These are phyloP conservation scores for Bonia amplexicaulis DNA, from an alignment of 176 grass and related monocot species.

Conservation along the genomic window DNA sequence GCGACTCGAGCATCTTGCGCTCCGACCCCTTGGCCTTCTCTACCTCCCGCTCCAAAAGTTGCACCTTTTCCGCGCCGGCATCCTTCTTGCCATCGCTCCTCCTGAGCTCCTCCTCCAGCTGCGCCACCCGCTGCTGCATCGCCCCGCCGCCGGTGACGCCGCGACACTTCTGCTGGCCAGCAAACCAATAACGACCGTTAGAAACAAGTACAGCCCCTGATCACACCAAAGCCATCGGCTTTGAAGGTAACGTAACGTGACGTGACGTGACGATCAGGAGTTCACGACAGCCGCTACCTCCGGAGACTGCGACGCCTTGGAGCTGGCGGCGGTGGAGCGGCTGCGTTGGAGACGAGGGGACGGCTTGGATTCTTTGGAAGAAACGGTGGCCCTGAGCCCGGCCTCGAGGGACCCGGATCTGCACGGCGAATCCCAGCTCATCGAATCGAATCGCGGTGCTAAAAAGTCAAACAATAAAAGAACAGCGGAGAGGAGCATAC, in stretches of 20 bases:
- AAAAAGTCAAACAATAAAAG: conserved; percentile 52
- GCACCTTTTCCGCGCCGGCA: conserved; percentile 16
- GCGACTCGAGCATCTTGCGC: conserved; percentile 86
- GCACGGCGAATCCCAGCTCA: conserved; percentile 45
- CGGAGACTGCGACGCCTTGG: conserved; percentile 32
- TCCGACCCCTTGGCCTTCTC: conserved; percentile 81
- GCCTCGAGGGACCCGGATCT: conserved; percentile 56
- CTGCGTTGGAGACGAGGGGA: conserved; percentile 37
- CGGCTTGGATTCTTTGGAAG: conserved; percentile 4
- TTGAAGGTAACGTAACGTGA: neutral
- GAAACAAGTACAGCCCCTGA: neutral
- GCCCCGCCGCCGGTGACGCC: neutral
- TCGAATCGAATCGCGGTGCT: conserved; percentile 1
- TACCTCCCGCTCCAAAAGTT: conserved; percentile 48
- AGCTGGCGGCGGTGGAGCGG: conserved; percentile 15
- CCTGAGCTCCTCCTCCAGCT: conserved; percentile 60
- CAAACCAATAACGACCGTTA: conserved; percentile 5
- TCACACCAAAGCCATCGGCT: neutral
- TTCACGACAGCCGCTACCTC: conserved; percentile 7
- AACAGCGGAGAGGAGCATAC: neutral
- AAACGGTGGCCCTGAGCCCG: conserved; percentile 22
- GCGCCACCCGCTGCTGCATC: conserved; percentile 51
- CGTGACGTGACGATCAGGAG: neutral
- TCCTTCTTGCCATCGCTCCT: neutral
- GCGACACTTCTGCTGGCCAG: conserved; percentile 19